Evolutionary conservation across 2,329 filamentous ascomycete species (phyloP).

Genomic region (Fusarium sp.): DNA sequence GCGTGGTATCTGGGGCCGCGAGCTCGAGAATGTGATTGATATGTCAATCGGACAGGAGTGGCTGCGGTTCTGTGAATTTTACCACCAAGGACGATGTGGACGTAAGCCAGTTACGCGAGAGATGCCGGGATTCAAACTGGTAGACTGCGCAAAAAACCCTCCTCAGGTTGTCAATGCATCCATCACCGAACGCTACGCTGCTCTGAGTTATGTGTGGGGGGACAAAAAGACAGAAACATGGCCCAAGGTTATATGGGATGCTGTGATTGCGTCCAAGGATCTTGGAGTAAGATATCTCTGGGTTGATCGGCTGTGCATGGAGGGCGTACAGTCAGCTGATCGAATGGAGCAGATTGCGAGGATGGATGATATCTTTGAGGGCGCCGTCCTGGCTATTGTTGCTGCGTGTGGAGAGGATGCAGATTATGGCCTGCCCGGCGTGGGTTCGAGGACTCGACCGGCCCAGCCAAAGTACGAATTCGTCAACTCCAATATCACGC

Average conservation of each 20-base stretch:
- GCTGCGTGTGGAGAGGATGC: conserved; percentile 50
- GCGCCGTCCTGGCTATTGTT: conserved; percentile 51
- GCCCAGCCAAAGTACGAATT: conserved; percentile 48
- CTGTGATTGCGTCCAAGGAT: conserved; percentile 44
- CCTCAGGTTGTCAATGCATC: conserved; percentile 44
- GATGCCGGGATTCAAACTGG: conserved; percentile 47
- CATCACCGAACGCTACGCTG: conserved; percentile 45
- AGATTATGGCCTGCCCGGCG: conserved; percentile 48
- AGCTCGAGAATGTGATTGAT: conserved; percentile 45
- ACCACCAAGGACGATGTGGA: conserved; percentile 48
- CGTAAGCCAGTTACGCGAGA: conserved; percentile 38
- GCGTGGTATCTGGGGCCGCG: conserved; percentile 49
- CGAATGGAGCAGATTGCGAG: conserved; percentile 46
- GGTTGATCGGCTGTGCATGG: conserved; percentile 52
- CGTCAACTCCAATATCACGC: conserved; percentile 45
- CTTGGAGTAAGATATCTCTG: conserved; percentile 51
- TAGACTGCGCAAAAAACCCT: conserved; percentile 48
- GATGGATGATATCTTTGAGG: conserved; percentile 52
- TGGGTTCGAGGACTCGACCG: conserved; percentile 43
- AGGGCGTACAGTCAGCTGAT: conserved; percentile 36
- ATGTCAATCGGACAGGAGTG: conserved; percentile 46
- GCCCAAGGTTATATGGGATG: conserved; percentile 48
- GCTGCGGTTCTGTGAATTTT: conserved; percentile 48
- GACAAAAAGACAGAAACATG: conserved; percentile 40
- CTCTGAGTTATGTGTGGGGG: conserved; percentile 51